Base-by-base conservation (phyloP, 495 filamentous ascomycete species). In the Lasiosphaeria hispida region DNA sequence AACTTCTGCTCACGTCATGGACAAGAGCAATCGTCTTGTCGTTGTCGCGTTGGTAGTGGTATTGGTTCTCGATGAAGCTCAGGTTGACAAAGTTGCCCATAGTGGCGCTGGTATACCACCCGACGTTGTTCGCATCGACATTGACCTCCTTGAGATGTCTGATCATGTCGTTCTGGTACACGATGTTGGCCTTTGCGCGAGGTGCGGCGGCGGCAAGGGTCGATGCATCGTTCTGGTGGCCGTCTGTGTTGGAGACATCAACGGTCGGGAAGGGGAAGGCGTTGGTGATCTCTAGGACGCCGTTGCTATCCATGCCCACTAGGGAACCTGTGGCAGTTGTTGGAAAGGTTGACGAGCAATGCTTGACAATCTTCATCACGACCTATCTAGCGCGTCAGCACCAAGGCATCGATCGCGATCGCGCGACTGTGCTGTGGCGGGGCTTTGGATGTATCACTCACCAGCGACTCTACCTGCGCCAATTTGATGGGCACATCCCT, bases 31-130 rank as follows among this genome's bases (percentile, higher is more conserved):
- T 87, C 8, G 92, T 96, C 69, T 85, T 80, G 71, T 96, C 92
- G 69, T 97, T 97, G 65, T 92, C 90, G 67, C 88, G 91, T 80
- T 98, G 94, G 77, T 96, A 97, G 76, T 90, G 89, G 75, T 87
- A 92, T 75, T 97, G 94, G 75, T 97, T 98, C 81, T 98, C 94
- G 77, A 97, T 90, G 68, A 96, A 91, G 78, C 89, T 91, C 64
- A 87, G 73, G 78, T 89, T 96, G 77, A 97, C 83, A 58, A 97
- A 98, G 80, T 97, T 97, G 69, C 94, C 95, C 85, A 98, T 94
- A 75, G 91, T 96, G 57, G 93, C 91, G 75, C 92, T 97, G 53
- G 91, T 96, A 75, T 98, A 98, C 93, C 93, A 98, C 57, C 94
- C 94, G 54, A 95, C 91, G 64, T 91, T 96, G 78, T 97, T 96